A percentile compares a stretch with the other conserved stretches of the same genome.
Evolutionary conservation across 305 asterid species (phyloP).

Genomic region (Solanum hybrid): DNA sequence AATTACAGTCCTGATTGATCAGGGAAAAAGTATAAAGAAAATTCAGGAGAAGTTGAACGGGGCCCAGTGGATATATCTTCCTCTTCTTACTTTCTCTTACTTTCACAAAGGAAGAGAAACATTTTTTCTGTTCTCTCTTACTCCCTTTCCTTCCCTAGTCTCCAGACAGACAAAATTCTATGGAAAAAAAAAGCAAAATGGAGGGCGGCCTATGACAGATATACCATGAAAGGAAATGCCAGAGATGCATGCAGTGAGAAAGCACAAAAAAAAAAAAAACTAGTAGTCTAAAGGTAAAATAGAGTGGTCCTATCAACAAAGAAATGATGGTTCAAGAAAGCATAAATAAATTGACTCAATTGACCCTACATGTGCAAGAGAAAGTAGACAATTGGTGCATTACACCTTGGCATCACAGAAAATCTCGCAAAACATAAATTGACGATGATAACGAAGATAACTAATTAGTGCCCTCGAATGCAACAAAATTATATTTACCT

Average conservation of each 20-base stretch:
- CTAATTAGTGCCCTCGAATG: not conserved
- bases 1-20: not conserved
- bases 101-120: not conserved
- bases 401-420: not conserved
- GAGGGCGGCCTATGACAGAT: not conserved
- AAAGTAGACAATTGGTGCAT: not conserved
- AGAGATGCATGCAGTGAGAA: not conserved
- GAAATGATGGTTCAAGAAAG: not conserved
- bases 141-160: not conserved
- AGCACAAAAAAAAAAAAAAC: not conserved
- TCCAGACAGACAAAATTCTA: not conserved
- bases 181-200: not conserved
- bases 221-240: not conserved
- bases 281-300: not conserved
- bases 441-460: not conserved
- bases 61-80: not conserved
- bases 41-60: not conserved
- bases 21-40: not conserved
- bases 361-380: not conserved
- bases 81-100: not conserved
- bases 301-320: not conserved
- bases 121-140: not conserved
- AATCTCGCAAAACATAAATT: not conserved
- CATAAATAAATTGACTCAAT: not conserved
- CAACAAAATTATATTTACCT: constrained; percentile 35